Evolutionary conservation across 2,329 filamentous ascomycete species (phyloP).

Genomic region (Sordariomycetes sp.): DNA sequence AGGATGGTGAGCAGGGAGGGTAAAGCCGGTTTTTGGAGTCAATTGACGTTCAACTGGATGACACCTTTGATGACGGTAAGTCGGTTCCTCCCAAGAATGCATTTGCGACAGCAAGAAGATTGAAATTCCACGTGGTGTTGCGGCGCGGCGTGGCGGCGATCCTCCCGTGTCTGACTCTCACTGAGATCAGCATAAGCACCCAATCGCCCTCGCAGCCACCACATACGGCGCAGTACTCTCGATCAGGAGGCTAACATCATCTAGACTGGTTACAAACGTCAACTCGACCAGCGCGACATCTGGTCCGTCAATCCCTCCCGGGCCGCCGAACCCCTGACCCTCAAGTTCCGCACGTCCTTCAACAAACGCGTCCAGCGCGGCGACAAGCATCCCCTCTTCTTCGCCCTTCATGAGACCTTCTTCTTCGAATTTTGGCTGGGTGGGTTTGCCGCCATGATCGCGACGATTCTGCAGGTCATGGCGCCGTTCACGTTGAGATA

Average conservation of each 20-base stretch:
- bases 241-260: conserved; percentile 3
- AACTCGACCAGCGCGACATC: conserved; percentile 75
- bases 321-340: conserved; percentile 59
- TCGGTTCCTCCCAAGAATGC: conserved; percentile 10
- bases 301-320: conserved; percentile 82
- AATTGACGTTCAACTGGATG: conserved; percentile 84
- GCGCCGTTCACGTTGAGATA: conserved; percentile 80
- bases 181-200: too few relatives aligned
- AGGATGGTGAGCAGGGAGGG: conserved; percentile 56
- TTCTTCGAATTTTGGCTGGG: conserved; percentile 77
- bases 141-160: too few relatives aligned
- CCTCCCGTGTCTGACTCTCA: too few relatives aligned
- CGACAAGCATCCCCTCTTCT: conserved; percentile 64
- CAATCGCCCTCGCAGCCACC: too few relatives aligned
- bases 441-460: conserved; percentile 64
- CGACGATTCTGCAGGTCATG: conserved; percentile 70
- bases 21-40: conserved; percentile 63
- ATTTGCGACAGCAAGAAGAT: not conserved
- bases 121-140: too few relatives aligned
- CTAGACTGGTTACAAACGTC: conserved; percentile 75
- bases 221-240: too few relatives aligned
- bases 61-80: conserved; percentile 71
- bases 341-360: conserved; percentile 59
- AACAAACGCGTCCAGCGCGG: conserved; percentile 57
- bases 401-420: conserved; percentile 81